Evolutionary conservation across 2,329 filamentous ascomycete species (phyloP), one percentile per base, ranked within the genome.

Genomic region (Cytospora leucostoma): DNA sequence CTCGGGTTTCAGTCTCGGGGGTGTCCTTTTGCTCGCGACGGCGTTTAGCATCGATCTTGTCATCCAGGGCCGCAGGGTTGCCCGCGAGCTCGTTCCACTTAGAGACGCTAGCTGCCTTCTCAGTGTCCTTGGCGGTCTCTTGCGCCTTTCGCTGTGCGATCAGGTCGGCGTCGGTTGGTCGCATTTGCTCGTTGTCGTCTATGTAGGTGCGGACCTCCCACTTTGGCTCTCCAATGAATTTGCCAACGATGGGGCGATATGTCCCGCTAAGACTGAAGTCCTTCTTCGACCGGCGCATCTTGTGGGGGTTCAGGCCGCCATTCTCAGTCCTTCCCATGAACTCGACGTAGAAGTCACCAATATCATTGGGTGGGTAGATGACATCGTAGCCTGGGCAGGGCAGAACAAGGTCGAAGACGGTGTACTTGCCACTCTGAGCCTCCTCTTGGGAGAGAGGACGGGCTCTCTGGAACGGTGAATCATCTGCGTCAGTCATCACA

Each of bases 371-470:
- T 0, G 95, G 95, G 73, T 98, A 99, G 40, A 91, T 76, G 47
- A 98, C 85, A 70, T 97, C 93, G 78, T 88, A 97, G 19, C 95
- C 95, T 0, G 95, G 95, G n/a, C 90, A 88, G 3, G 96, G 94
- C 2, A 99, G 82, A 13, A 99, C 93, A 66, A 98, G 74, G 72
- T 99, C 95, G 71, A 91, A 92, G 70, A 99, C 90, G 44, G 83
- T 86, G 76, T 89, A 97, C 63, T 84, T 82, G 12, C 92, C 92
- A 67, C 87, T 91, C 33, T 83, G 82, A 3, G 87, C 91, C 74
- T 99, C 95, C n/a, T 89, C 87, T 5, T 85, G 85, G 2, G 87
- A 90, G 15, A 99, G 79, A 0, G 88, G 77, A 15, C 92, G 88
- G 1, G 92, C 93, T 40, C 90, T 67, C 66, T 72, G 78, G 71